Evolutionary conservation across 2,329 filamentous ascomycete species (phyloP).

Genomic region (Hirsutella thompsonii): DNA sequence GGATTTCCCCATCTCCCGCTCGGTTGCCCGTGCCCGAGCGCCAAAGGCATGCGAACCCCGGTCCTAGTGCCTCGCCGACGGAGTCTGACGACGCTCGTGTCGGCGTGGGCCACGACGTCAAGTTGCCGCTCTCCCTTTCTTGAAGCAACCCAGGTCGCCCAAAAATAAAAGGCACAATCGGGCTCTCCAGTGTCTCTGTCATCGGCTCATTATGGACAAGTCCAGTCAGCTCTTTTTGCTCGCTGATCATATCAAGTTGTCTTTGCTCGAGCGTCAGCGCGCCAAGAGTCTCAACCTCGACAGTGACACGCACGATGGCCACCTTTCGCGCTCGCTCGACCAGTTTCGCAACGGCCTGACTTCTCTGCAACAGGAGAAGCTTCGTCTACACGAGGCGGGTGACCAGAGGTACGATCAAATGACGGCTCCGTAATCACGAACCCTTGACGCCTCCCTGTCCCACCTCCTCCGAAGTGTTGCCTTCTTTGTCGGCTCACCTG

Average conservation of each 20-base stretch:
- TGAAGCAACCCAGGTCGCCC: too few species aligned
- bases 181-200: too few species aligned
- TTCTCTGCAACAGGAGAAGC: slow-evolving; percentile 49
- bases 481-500: not conserved
- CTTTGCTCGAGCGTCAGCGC: slow-evolving; percentile 80
- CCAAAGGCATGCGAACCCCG: too few species aligned
- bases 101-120: too few species aligned
- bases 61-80: too few species aligned
- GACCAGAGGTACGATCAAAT: slow-evolving; percentile 42
- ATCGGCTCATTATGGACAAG: slow-evolving; percentile 23
- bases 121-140: not conserved
- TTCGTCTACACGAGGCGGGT: slow-evolving; percentile 48
- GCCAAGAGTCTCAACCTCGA: slow-evolving; percentile 71
- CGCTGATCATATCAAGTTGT: slow-evolving; percentile 94
- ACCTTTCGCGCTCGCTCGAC: slow-evolving; percentile 79
- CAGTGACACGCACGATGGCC: slow-evolving; percentile 69
- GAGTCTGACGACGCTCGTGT: too few species aligned
- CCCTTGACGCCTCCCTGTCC: not conserved
- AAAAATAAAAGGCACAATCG: too few species aligned
- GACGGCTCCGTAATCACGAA: too few species aligned
- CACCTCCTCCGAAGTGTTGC: not conserved
- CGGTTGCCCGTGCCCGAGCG: too few species aligned
- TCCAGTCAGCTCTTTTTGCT: slow-evolving; percentile 77
- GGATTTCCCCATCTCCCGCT: too few species aligned
- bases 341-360: slow-evolving; percentile 73